Percentiles rank a stretch among this genome's conserved stretches.
phyloP scores from a whole-genome alignment of 139 green algal genomes.

The Chlorella sp. region DNA sequence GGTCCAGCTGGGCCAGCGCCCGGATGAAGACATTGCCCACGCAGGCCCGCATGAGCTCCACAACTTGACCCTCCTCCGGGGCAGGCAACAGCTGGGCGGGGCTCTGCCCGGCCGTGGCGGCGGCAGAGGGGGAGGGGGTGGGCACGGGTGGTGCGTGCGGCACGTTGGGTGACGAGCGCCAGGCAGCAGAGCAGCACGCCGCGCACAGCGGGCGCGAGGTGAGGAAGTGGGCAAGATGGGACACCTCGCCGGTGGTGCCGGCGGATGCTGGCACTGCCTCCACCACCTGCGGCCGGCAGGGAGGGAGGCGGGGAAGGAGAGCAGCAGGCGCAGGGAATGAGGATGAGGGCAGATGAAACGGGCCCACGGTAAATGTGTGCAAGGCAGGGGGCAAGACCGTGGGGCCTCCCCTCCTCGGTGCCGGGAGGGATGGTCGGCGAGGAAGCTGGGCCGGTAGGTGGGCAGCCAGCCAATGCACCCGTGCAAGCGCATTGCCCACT shows the following conservation, averaged over 20 bases:
- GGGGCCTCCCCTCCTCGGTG: too few relatives aligned
- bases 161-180: slow-evolving; percentile 5
- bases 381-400: too few relatives aligned
- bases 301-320: background rate
- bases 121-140: background rate
- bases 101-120: background rate
- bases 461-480: background rate
- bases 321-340: background rate
- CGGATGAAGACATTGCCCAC: slow-evolving; percentile 35
- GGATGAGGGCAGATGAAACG: background rate
- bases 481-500: background rate
- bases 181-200: slow-evolving; percentile 46
- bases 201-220: slow-evolving; percentile 25
- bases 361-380: too few relatives aligned
- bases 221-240: slow-evolving; percentile 51
- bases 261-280: slow-evolving; percentile 15
- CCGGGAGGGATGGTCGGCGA: background rate
- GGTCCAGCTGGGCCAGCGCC: slow-evolving; percentile 25
- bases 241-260: background rate
- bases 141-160: background rate
- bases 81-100: background rate
- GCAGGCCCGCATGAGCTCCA: slow-evolving; percentile 21
- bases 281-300: slow-evolving; percentile 19
- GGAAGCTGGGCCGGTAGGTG: background rate
- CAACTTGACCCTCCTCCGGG: background rate